phyloP scores from a whole-genome alignment of 2,329 filamentous ascomycete species.

The Ophiostoma tasmaniense region DNA sequence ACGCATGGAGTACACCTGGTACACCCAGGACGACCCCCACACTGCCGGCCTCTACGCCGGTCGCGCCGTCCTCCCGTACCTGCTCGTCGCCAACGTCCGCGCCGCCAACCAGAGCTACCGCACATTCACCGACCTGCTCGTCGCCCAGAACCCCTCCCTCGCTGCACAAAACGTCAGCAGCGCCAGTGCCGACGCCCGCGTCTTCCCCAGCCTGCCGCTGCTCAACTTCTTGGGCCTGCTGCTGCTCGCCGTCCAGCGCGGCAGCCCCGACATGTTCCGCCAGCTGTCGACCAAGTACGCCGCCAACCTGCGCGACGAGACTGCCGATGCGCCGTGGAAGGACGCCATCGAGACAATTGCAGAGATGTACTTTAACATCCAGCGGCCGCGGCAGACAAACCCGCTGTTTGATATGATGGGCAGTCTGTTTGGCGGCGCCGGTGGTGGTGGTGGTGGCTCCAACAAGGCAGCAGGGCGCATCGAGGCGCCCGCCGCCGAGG shows the following conservation, averaged over 20 bases:
- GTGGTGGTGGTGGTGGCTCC: slow-evolving; percentile 40
- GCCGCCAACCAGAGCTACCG: slow-evolving; percentile 77
- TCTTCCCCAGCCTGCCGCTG: slow-evolving; percentile 87
- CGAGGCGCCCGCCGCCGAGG: slow-evolving; percentile 47
- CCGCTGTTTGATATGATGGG: slow-evolving; percentile 98
- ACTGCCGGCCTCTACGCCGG: slow-evolving; percentile 80
- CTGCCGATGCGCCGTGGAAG: slow-evolving; percentile 57
- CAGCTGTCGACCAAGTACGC: slow-evolving; percentile 78
- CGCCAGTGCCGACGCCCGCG: slow-evolving; percentile 60
- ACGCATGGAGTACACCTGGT: slow-evolving; percentile 88
- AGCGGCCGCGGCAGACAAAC: slow-evolving; percentile 80
- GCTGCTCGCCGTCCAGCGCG: slow-evolving; percentile 74
- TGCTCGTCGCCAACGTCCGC: slow-evolving; percentile 81
- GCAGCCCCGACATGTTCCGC: slow-evolving; percentile 67
- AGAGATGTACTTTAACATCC: slow-evolving; percentile 94
- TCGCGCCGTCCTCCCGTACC: slow-evolving; percentile 81
- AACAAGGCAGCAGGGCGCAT: slow-evolving; percentile 32
- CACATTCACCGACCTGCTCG: slow-evolving; percentile 62
- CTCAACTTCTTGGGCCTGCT: slow-evolving; percentile 89
- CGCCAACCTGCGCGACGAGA: slow-evolving; percentile 60
- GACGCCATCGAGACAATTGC: slow-evolving; percentile 78
- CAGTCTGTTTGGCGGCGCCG: slow-evolving; percentile 73
- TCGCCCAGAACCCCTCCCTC: slow-evolving; percentile 44
- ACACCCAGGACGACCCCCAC: slow-evolving; percentile 78
- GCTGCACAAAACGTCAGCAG: slow-evolving; percentile 73